These are phyloP conservation scores for Fomitopsis serialis DNA, from an alignment of 768 basidiomycete species.

Conservation along the genomic window DNA sequence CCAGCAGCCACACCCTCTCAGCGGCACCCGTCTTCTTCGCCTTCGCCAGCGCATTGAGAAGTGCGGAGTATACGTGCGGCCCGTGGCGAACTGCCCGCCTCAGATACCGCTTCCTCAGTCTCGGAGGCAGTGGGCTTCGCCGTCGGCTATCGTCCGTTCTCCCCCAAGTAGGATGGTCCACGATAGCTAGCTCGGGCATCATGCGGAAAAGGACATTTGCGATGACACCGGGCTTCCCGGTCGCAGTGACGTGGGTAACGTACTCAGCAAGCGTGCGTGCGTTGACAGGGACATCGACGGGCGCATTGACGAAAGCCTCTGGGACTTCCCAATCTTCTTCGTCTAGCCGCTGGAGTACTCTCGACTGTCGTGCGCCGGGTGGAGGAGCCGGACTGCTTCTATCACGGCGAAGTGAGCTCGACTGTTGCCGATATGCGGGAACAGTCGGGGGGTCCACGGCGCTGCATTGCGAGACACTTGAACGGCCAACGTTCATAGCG, in stretches of 20 bases:
- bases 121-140: constrained; percentile 11
- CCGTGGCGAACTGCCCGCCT: constrained; percentile 45
- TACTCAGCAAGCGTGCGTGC: constrained; percentile 45
- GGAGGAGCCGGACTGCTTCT: too few species aligned
- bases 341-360: constrained; percentile 1
- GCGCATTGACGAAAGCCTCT: constrained; percentile 1
- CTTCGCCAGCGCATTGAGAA: constrained; percentile 60
- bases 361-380: not conserved
- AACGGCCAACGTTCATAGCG: too few species aligned
- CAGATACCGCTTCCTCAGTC: constrained; percentile 28
- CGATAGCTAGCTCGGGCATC: constrained; percentile 45
- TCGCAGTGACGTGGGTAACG: constrained; percentile 46
- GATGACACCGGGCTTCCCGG: constrained; percentile 40
- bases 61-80: constrained; percentile 50
- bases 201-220: constrained; percentile 44
- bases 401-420: too few species aligned
- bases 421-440: not conserved
- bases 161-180: constrained; percentile 36
- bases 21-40: constrained; percentile 47
- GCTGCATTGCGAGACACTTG: too few species aligned
- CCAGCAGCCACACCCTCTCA: constrained; percentile 61
- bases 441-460: not conserved
- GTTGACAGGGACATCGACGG: constrained; percentile 26
- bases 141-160: constrained; percentile 19
- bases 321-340: constrained; percentile 14